Evolutionary conservation across 2,329 filamentous ascomycete species (phyloP).

Genomic region (Acephala macrosclerotiorum): DNA sequence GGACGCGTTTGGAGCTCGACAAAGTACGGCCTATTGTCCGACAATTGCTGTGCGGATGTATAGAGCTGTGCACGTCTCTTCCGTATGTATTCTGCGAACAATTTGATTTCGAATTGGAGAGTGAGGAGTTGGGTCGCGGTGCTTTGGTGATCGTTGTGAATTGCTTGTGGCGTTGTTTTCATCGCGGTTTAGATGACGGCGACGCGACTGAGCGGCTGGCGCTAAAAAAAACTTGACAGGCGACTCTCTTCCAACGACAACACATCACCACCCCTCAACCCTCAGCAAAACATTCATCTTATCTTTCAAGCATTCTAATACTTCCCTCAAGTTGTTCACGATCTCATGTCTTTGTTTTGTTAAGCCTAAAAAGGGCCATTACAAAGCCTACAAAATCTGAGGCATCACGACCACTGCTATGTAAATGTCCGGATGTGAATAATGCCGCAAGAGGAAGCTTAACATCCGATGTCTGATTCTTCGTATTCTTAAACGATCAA

Average conservation of each 20-base stretch:
- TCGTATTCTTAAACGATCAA: not conserved
- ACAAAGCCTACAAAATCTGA: not conserved
- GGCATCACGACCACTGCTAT: not conserved
- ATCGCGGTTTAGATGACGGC: constrained; percentile 3
- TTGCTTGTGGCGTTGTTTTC: not conserved
- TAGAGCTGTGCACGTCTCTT: not conserved
- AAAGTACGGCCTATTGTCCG: not conserved
- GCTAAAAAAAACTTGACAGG: constrained; percentile 7
- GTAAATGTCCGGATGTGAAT: not conserved
- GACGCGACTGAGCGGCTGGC: not conserved
- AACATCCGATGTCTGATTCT: not conserved
- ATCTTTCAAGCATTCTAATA: not conserved
- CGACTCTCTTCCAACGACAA: not conserved
- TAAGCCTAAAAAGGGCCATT: not conserved
- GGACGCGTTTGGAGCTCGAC: not conserved
- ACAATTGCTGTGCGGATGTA: not conserved
- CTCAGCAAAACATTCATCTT: not conserved
- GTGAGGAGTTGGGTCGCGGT: not conserved
- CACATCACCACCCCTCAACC: not conserved
- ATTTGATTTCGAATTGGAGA: not conserved
- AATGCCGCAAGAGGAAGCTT: not conserved
- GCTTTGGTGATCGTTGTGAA: not conserved
- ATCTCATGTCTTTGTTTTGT: not conserved
- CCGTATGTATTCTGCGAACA: not conserved
- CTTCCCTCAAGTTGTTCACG: not conserved